Percentiles rank a stretch among this genome's conserved stretches.
Evolutionary conservation across 2,329 filamentous ascomycete species (phyloP).

Genomic region (Sarocladiaceae sp.): DNA sequence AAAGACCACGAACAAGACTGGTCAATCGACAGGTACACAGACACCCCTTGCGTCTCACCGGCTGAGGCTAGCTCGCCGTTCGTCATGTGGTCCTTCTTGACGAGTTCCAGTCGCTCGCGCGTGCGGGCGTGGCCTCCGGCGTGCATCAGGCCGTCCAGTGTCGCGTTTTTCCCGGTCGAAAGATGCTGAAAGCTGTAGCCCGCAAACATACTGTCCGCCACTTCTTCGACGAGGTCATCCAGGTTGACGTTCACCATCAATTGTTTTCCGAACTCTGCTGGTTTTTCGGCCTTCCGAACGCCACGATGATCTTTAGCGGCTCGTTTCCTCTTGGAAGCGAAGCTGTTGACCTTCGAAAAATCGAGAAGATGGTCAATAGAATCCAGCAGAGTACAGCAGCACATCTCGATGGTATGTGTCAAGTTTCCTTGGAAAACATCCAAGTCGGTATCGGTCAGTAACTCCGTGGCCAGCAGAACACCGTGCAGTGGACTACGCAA

Average conservation of each 20-base stretch:
- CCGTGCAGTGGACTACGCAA: constrained; percentile 50
- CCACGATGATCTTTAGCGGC: constrained; percentile 16
- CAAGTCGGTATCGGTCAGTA: constrained; percentile 36
- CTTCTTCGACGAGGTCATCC: constrained; percentile 28
- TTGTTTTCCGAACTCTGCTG: constrained; percentile 25
- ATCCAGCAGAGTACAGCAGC: constrained; percentile 41
- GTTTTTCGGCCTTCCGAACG: constrained; percentile 9
- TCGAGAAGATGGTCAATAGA: constrained; percentile 44
- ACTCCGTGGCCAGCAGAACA: constrained; percentile 46
- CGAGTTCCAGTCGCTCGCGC: constrained; percentile 4
- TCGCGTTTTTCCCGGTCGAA: not conserved
- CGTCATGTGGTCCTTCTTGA: constrained; percentile 10
- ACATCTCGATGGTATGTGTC: constrained; percentile 38
- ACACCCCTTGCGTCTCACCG: constrained; percentile 21
- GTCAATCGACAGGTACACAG: constrained; percentile 45
- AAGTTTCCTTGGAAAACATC: constrained; percentile 34
- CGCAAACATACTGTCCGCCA: constrained; percentile 32
- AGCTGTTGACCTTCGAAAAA: constrained; percentile 33
- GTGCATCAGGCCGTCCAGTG: constrained; percentile 1
- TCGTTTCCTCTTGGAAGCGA: constrained; percentile 21
- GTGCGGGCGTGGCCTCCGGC: not conserved
- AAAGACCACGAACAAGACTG: constrained; percentile 42
- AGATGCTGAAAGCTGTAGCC: constrained; percentile 29
- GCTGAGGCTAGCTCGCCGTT: not conserved
- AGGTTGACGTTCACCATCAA: constrained; percentile 26